A percentile compares a stretch with the other conserved stretches of the same genome.
Evolutionary conservation across 2,329 filamentous ascomycete genomes (phyloP).

Genomic region (Emmonsia crescens): DNA sequence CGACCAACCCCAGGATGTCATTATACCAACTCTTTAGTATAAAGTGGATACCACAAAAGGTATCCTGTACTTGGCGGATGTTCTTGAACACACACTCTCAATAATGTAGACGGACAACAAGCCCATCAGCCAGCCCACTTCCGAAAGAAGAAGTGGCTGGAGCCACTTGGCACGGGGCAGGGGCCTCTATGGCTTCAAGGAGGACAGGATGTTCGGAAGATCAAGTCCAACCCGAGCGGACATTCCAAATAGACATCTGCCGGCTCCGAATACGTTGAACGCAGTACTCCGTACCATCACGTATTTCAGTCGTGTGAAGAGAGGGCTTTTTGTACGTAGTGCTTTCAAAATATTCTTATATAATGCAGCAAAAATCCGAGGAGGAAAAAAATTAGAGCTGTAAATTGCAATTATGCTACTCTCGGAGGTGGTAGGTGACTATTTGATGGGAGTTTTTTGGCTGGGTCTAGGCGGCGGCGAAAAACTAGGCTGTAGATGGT

Average conservation of each 20-base stretch:
- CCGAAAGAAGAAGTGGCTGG: constrained; percentile 1
- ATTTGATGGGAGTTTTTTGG: neutral
- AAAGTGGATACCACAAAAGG: neutral
- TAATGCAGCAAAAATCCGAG: neutral
- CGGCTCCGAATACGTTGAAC: neutral
- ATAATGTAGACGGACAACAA: neutral
- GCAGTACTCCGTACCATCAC: neutral
- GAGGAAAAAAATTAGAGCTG: neutral
- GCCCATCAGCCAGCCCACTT: neutral
- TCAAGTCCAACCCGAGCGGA: neutral
- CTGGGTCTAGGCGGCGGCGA: neutral
- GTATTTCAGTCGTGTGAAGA: neutral
- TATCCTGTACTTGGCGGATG: neutral
- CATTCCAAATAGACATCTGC: neutral
- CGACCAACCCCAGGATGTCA: neutral
- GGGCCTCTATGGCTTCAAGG: neutral
- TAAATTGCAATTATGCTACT: neutral
- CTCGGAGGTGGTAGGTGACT: neutral
- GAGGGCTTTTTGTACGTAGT: neutral
- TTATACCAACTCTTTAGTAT: neutral
- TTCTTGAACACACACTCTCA: neutral
- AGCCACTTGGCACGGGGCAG: neutral
- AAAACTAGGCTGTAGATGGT: neutral
- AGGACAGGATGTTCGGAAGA: neutral
- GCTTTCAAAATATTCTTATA: neutral